phyloP scores from a whole-genome alignment of 106 monocot genomes.

The Allium sativum region DNA sequence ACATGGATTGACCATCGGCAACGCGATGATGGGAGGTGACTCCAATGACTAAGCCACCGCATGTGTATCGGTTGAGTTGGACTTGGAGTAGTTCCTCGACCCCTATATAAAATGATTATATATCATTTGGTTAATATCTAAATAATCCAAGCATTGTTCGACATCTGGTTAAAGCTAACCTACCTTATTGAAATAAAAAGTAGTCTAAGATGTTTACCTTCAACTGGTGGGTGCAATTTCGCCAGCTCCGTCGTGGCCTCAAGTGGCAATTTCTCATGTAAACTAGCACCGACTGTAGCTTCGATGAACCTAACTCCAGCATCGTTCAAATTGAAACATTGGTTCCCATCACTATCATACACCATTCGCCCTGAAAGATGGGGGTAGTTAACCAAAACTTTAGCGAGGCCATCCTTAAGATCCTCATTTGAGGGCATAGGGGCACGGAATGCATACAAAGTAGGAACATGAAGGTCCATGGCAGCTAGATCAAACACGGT shows the following conservation, averaged over 20 bases:
- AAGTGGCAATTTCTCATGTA: constrained; percentile 7
- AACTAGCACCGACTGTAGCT: neutral
- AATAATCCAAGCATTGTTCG: no score
- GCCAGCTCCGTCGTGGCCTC: constrained; percentile 3
- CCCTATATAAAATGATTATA: neutral
- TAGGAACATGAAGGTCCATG: constrained; percentile 14
- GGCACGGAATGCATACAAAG: constrained; percentile 29
- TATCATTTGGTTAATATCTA: neutral
- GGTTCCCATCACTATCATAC: neutral
- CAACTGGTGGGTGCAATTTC: constrained; percentile 21
- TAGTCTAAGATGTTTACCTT: neutral
- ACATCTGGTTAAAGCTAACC: no score
- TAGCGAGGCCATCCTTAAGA: constrained; percentile 15
- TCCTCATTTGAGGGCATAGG: constrained; percentile 19
- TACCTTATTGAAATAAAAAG: neutral
- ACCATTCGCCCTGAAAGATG: constrained; percentile 9
- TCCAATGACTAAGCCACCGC: constrained; percentile 39
- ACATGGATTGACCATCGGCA: constrained; percentile 55
- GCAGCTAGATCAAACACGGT: constrained; percentile 38
- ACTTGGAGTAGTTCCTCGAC: constrained; percentile 18
- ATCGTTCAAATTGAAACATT: constrained; percentile 12
- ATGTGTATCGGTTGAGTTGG: constrained; percentile 43
- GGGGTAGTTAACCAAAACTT: constrained; percentile 24
- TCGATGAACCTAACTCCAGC: constrained; percentile 14
- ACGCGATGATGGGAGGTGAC: constrained; percentile 30